Evolutionary conservation across 768 basidiomycete genomes (phyloP), one percentile per base, ranked within the genome.

Genomic region (Pleurotus giganteus): DNA sequence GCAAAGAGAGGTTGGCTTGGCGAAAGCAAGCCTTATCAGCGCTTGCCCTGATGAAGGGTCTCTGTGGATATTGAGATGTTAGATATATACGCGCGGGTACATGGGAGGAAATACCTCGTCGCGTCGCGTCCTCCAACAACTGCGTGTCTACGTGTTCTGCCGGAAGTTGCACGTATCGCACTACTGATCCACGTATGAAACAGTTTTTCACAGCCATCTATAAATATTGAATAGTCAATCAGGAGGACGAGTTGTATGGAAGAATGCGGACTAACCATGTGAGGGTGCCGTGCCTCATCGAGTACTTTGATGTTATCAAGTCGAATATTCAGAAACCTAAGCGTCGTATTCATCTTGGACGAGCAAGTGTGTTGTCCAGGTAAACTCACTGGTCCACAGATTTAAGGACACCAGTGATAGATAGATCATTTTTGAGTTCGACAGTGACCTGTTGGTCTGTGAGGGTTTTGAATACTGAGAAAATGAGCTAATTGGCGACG

Each of bases 121-220:
- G 78, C 31, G 96, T 98, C 27, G 96, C 96, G 68, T 99, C 96
- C 72, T 99, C 96, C 36, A 99, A 69, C 49, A 98, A 71, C 61
- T 95, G 94, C 2, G 94, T 97, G 70, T 99, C 97, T 56, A 99
- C 93, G 57, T 90, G 89, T 59, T 91, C 88, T 23, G 91, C 85
- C 2, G 94, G 93, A 53, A 99, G 78, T 67, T 96, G 92, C 17
- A 98, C 97, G 65, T 99, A 99, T 61, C 97, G 89, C 50, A 99
- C 95, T 12, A 98, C 97, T 15, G 94, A 96, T 59, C 97, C 97
- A 39, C 97, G 88, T 63, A 99, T 99, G 68, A 99, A 99, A 69
- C 94, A 97, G 70, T 98, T 98, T 76, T 95, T 96, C 39, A 99
- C 94, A 0, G 96, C 94, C 86, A 98, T 94, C 96, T 98, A 62